Conservation (phyloP, 2,329 filamentous ascomycete species). For the Alternaria sp. region DNA sequence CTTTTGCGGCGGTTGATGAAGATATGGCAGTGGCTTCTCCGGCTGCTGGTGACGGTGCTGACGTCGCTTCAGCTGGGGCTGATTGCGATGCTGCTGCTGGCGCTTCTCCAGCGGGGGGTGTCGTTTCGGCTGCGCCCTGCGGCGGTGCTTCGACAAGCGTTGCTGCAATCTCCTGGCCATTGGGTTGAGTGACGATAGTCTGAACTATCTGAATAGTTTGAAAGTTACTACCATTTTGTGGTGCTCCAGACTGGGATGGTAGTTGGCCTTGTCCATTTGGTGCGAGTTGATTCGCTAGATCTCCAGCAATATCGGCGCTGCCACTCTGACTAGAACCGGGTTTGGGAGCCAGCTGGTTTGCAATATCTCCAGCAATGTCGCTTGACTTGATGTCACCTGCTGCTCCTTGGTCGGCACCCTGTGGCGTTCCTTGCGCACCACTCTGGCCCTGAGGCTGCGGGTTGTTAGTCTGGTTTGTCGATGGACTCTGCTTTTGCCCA, state of each 20-base stretch:
- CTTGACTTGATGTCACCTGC: constrained; percentile 9
- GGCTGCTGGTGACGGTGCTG: neutral
- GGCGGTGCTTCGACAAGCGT: constrained; percentile 13
- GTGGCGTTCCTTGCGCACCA: neutral
- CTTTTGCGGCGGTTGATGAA: neutral
- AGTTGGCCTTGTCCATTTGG: constrained; percentile 12
- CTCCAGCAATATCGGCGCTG: constrained; percentile 8
- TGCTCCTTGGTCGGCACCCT: neutral
- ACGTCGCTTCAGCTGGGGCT: neutral
- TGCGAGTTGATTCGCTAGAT: constrained; percentile 14
- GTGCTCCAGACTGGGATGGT: neutral
- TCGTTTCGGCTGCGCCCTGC: constrained; percentile 7
- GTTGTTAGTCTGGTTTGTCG: constrained; percentile 13
- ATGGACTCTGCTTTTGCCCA: constrained; percentile 15
- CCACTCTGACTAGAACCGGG: neutral
- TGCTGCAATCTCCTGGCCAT: constrained; percentile 11
- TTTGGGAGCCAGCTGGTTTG: constrained; percentile 5
- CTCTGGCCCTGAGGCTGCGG: constrained; percentile 13
- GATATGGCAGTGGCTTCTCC: neutral
- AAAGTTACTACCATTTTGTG: constrained; percentile 6
- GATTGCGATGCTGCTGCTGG: neutral
- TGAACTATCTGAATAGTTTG: constrained; percentile 9
- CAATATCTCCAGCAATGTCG: constrained; percentile 2
- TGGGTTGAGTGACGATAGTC: constrained; percentile 12
- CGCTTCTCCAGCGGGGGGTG: neutral